Percentiles rank a stretch among this genome's conserved stretches.
These are phyloP conservation scores for Drechslerella stenobrocha DNA, from an alignment of 2,329 filamentous ascomycete species.

Conservation along the genomic window DNA sequence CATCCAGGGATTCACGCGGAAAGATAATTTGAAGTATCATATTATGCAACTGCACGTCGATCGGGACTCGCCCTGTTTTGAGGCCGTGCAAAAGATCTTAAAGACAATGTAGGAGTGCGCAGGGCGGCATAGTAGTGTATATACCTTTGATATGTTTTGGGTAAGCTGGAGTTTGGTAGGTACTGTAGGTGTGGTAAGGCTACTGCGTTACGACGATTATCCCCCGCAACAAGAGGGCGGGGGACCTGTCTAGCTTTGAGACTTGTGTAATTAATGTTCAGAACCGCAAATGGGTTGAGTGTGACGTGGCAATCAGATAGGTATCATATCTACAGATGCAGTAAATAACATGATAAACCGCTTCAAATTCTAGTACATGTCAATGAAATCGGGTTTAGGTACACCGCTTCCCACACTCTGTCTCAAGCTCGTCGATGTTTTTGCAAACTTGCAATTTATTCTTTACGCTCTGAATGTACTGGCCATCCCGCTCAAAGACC, in stretches of 20 bases:
- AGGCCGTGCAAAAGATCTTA: constrained; percentile 28
- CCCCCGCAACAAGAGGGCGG: too few relatives aligned
- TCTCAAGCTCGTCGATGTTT: constrained; percentile 44
- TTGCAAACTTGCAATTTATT: constrained; percentile 24
- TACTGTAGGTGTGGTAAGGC: too few relatives aligned
- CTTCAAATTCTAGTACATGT: too few relatives aligned
- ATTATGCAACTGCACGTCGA: constrained; percentile 47
- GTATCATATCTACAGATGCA: not conserved
- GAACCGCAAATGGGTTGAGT: too few relatives aligned
- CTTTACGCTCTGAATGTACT: constrained; percentile 13
- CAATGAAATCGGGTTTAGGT: constrained; percentile 8
- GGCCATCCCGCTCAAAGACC: constrained; percentile 1
- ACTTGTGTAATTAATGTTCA: too few relatives aligned
- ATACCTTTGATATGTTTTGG: too few relatives aligned
- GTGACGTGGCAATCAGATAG: not conserved
- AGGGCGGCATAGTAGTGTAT: too few relatives aligned
- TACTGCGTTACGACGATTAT: too few relatives aligned
- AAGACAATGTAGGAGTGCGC: too few relatives aligned
- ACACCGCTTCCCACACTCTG: constrained; percentile 35
- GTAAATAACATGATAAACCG: not conserved
- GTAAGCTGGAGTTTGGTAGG: too few relatives aligned
- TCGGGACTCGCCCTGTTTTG: constrained; percentile 27
- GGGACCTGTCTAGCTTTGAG: too few relatives aligned
- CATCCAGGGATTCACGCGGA: constrained; percentile 37
- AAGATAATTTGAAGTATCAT: constrained; percentile 47